Evolutionary conservation across 2,329 filamentous ascomycete genomes (phyloP).

Genomic region (Phialemoniopsis sp.): DNA sequence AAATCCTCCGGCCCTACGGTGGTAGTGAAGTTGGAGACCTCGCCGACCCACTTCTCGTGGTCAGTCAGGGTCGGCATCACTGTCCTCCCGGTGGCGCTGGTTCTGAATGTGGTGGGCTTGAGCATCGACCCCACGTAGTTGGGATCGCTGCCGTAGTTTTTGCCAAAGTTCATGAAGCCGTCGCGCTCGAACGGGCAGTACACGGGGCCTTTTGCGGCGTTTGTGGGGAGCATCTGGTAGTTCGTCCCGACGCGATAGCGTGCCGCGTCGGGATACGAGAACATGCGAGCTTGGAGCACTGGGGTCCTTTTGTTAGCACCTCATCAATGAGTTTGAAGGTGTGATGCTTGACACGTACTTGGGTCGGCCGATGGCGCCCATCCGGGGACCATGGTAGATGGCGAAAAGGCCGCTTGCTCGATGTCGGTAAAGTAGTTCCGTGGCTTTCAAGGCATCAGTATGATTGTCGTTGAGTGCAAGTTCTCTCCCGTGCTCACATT

Average conservation of each 20-base stretch:
- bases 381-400: constrained; percentile 51
- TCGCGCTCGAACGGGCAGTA: constrained; percentile 34
- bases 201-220: constrained; percentile 29
- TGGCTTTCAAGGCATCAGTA: constrained; percentile 1
- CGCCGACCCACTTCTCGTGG: constrained; percentile 9
- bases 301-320: constrained; percentile 12
- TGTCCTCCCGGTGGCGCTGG: not conserved
- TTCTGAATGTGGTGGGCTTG: constrained; percentile 2
- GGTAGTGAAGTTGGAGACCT: constrained; percentile 4
- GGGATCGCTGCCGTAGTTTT: constrained; percentile 40
- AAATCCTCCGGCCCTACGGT: constrained; percentile 5
- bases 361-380: constrained; percentile 49
- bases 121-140: constrained; percentile 24
- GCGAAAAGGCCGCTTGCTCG: constrained; percentile 55
- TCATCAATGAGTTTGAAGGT: too few relatives aligned
- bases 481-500: constrained; percentile 27
- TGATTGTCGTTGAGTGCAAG: not conserved
- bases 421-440: constrained; percentile 31
- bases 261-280: constrained; percentile 51
- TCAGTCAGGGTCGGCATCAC: constrained; percentile 3
- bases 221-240: constrained; percentile 52
- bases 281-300: constrained; percentile 49
- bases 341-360: constrained; percentile 5
- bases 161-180: constrained; percentile 25
- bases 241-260: constrained; percentile 55